phyloP scores from a whole-genome alignment of 345 rosid genomes.

The Linum usitatissimum region DNA sequence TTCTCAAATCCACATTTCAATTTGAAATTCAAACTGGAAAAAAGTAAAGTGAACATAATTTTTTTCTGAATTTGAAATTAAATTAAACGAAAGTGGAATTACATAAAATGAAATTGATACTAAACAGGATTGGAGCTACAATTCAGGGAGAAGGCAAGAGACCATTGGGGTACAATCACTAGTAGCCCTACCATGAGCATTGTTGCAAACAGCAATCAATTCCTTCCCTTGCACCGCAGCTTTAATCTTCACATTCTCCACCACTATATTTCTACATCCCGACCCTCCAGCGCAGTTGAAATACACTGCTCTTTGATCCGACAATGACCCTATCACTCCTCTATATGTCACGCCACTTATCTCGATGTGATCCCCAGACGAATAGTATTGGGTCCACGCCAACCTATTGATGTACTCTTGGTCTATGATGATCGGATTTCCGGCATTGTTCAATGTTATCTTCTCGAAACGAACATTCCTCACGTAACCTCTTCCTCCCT shows the following conservation, averaged over 20 bases:
- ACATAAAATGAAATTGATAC: too few relatives aligned
- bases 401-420: constrained; percentile 15
- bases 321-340: constrained; percentile 23
- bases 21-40: too few relatives aligned
- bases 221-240: too few relatives aligned
- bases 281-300: constrained; percentile 18
- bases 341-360: constrained; percentile 28
- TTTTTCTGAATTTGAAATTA: too few relatives aligned
- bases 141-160: too few relatives aligned
- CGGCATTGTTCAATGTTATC: constrained; percentile 15
- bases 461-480: constrained; percentile 26
- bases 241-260: constrained; percentile 13
- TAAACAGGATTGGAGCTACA: too few relatives aligned
- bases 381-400: neutral
- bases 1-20: too few relatives aligned
- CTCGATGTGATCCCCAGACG: constrained; percentile 15
- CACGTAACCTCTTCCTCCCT: constrained; percentile 35
- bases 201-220: too few relatives aligned
- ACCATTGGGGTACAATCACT: too few relatives aligned
- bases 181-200: too few relatives aligned
- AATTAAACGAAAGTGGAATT: too few relatives aligned
- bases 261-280: constrained; percentile 25
- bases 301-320: constrained; percentile 18
- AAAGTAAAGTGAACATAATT: too few relatives aligned
- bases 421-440: constrained; percentile 34